Conservation (phyloP, 1,284 basidiomycete species). For the Cutaneotrichosporon spelunceum region DNA sequence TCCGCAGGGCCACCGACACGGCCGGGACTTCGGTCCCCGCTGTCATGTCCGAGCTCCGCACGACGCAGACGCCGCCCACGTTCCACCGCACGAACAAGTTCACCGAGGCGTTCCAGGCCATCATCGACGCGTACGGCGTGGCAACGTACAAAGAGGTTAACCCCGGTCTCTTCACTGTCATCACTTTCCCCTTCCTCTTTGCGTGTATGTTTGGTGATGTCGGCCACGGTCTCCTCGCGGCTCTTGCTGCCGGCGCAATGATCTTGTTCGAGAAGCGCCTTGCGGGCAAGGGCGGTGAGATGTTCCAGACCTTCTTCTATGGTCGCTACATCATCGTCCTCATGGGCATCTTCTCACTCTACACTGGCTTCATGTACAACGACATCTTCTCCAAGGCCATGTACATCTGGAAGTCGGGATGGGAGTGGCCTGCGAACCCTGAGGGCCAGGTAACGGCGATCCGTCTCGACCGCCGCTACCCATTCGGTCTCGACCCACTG, state of each 20-base stretch:
- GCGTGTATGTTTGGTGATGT: conserved; percentile 99
- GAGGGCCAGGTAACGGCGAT: conserved; percentile 57
- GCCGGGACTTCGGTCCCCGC: conserved; percentile 90
- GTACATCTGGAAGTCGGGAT: conserved; percentile 83
- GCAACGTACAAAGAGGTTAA: conserved; percentile 97
- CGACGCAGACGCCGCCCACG: conserved; percentile 89
- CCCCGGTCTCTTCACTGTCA: conserved; percentile 88
- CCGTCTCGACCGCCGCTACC: conserved; percentile 69
- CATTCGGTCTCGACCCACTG: conserved; percentile 89
- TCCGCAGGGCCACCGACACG: conserved; percentile 91
- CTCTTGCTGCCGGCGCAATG: conserved; percentile 75
- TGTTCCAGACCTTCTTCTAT: conserved; percentile 86
- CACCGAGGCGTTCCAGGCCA: conserved; percentile 94
- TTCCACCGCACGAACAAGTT: conserved; percentile 95
- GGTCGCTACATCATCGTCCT: conserved; percentile 97
- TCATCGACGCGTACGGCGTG: conserved; percentile 97
- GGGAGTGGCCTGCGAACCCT: conserved; percentile 67
- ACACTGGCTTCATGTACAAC: conserved; percentile 98
- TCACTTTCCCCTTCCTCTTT: conserved; percentile 98
- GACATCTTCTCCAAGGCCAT: conserved; percentile 96
- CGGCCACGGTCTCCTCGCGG: conserved; percentile 87
- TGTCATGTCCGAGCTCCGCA: conserved; percentile 85
- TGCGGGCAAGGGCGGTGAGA: conserved; percentile 68
- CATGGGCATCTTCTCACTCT: conserved; percentile 94
- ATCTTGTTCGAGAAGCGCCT: conserved; percentile 79